Conservation (phyloP, 768 basidiomycete species). For the Leccinum ochraceum region DNA sequence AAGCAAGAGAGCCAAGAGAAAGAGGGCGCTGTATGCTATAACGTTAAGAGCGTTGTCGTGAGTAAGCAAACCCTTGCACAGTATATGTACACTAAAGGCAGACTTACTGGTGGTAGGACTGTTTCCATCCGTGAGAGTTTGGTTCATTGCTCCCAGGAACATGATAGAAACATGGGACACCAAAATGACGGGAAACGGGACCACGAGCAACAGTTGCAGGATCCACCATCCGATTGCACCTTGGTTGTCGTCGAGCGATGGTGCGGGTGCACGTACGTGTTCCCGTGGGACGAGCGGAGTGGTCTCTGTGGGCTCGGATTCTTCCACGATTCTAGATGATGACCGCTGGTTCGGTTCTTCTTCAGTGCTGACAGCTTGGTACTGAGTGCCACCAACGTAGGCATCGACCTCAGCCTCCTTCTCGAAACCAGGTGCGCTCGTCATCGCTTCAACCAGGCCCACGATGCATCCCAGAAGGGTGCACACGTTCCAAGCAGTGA, state of each 20-base stretch:
- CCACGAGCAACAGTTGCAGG: slow-evolving; percentile 52
- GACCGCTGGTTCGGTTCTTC: slow-evolving; percentile 19
- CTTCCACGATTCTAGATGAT: slow-evolving; percentile 30
- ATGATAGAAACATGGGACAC: slow-evolving; percentile 51
- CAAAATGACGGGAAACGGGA: slow-evolving; percentile 55
- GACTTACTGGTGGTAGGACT: slow-evolving; percentile 48
- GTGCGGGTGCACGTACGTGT: slow-evolving; percentile 7
- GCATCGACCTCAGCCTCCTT: slow-evolving; percentile 5
- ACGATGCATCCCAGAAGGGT: slow-evolving; percentile 44
- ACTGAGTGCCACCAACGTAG: slow-evolving; percentile 23
- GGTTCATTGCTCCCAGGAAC: slow-evolving; percentile 47
- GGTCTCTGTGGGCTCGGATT: slow-evolving; percentile 51
- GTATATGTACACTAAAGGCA: background rate
- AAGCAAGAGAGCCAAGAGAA: slow-evolving; percentile 49
- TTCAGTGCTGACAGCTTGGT: slow-evolving; percentile 27
- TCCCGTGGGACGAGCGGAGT: slow-evolving; percentile 54
- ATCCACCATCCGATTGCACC: slow-evolving; percentile 54
- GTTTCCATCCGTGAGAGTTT: slow-evolving; percentile 67
- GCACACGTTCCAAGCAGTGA: slow-evolving; percentile 55
- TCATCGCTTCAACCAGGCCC: slow-evolving; percentile 38
- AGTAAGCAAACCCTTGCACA: background rate
- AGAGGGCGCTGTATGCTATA: slow-evolving; percentile 52
- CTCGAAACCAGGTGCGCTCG: slow-evolving; percentile 18
- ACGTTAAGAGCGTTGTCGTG: background rate
- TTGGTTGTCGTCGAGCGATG: slow-evolving; percentile 11